phyloP scores from a whole-genome alignment of 2,329 filamentous ascomycete species.

The Colletotrichum incanum region DNA sequence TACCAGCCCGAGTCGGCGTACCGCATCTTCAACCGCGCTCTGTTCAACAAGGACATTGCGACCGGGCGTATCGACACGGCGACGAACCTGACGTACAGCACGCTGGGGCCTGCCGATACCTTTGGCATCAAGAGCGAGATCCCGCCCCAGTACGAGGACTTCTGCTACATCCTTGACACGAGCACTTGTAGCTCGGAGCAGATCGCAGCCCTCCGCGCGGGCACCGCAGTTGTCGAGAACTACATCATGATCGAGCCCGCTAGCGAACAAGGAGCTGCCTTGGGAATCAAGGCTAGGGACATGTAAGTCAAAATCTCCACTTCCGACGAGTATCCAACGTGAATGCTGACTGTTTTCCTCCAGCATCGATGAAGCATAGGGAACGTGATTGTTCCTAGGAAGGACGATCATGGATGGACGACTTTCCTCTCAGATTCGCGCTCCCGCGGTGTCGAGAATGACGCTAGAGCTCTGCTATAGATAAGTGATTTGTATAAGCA shows the following conservation, averaged over 20 bases:
- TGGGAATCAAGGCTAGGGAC: neutral
- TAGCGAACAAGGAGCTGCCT: neutral
- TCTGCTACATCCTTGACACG: slow-evolving; percentile 47
- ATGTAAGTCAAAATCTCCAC: slow-evolving; percentile 6
- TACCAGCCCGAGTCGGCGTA: slow-evolving; percentile 65
- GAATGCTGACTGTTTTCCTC: neutral
- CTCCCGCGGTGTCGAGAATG: too few species aligned
- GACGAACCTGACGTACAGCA: slow-evolving; percentile 41
- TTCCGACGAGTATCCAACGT: too few species aligned
- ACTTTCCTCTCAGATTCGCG: neutral
- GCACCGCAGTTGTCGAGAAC: slow-evolving; percentile 65
- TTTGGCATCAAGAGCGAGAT: slow-evolving; percentile 44
- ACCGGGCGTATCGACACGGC: slow-evolving; percentile 46
- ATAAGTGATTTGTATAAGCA: too few species aligned
- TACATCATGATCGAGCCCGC: slow-evolving; percentile 43
- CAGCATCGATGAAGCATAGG: slow-evolving; percentile 11
- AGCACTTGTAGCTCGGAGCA: slow-evolving; percentile 61
- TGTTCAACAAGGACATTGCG: slow-evolving; percentile 45
- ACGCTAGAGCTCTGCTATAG: too few species aligned
- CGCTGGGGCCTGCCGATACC: slow-evolving; percentile 44
- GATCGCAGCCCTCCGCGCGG: slow-evolving; percentile 64
- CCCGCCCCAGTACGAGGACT: slow-evolving; percentile 46
- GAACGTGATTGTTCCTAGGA: too few species aligned
- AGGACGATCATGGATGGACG: neutral
- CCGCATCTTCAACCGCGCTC: slow-evolving; percentile 65